These are phyloP conservation scores for Tricholoma terreum DNA, from an alignment of 768 basidiomycete species.

Conservation along the genomic window DNA sequence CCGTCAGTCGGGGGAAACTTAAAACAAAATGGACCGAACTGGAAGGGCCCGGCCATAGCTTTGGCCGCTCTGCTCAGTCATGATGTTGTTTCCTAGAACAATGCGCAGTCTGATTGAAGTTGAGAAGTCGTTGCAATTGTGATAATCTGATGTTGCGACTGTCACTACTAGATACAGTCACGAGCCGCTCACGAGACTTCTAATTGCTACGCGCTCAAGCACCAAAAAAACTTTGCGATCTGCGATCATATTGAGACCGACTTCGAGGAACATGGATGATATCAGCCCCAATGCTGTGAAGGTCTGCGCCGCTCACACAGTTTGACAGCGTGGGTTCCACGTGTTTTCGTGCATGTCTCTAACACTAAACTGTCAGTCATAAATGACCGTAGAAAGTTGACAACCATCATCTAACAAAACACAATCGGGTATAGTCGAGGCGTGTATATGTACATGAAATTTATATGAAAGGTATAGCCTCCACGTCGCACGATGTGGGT, in stretches of 20 bases:
- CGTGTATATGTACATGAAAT: too few species aligned
- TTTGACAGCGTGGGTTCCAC: neutral
- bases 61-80: constrained; percentile 19
- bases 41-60: constrained; percentile 54
- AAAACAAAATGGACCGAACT: constrained; percentile 31
- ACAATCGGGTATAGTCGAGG: neutral
- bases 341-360: neutral
- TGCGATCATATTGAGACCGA: too few species aligned
- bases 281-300: too few species aligned
- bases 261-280: too few species aligned
- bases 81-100: neutral
- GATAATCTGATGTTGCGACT: too few species aligned
- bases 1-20: neutral
- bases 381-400: neutral
- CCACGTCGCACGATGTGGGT: neutral
- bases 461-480: neutral
- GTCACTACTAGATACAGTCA: too few species aligned
- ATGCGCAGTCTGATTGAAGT: too few species aligned
- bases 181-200: too few species aligned
- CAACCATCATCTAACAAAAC: neutral
- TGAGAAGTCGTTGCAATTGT: too few species aligned
- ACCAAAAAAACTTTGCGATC: too few species aligned
- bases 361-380: neutral
- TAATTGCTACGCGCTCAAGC: too few species aligned
- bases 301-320: neutral